Conservation (phyloP, 1,139 yeast species). For the Scheffersomyces cryptocercus region DNA sequence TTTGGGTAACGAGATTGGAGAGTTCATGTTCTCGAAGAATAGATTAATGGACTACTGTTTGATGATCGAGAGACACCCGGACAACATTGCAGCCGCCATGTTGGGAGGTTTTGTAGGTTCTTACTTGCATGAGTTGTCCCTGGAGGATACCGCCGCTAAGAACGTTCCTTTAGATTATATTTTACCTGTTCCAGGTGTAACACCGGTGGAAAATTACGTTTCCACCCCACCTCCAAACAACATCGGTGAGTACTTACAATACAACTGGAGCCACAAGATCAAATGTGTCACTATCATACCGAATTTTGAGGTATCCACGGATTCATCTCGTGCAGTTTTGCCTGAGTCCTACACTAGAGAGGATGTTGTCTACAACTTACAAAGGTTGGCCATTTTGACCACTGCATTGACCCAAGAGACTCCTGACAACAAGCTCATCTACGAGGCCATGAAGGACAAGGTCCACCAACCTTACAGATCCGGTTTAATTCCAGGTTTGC, state of each 20-base stretch:
- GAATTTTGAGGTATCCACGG: slow-evolving; percentile 90
- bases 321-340: slow-evolving; percentile 83
- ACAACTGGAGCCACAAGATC: slow-evolving; percentile 78
- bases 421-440: slow-evolving; percentile 80
- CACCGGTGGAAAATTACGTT: slow-evolving; percentile 55
- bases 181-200: slow-evolving; percentile 66
- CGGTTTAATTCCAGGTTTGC: slow-evolving; percentile 85
- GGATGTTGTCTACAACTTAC: slow-evolving; percentile 85
- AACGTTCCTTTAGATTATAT: slow-evolving; percentile 85
- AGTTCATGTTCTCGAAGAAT: slow-evolving; percentile 67
- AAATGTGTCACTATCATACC: slow-evolving; percentile 92
- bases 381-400: slow-evolving; percentile 47
- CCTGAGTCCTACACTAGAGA: slow-evolving; percentile 78
- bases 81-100: slow-evolving; percentile 98
- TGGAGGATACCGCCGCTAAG: slow-evolving; percentile 68
- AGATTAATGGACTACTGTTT: slow-evolving; percentile 91
- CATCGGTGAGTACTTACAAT: slow-evolving; percentile 87
- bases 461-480: slow-evolving; percentile 95
- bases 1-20: slow-evolving; percentile 83
- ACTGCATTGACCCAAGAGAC: slow-evolving; percentile 76
- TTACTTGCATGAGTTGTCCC: slow-evolving; percentile 75
- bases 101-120: slow-evolving; percentile 98
- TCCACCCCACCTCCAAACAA: slow-evolving; percentile 65
- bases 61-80: slow-evolving; percentile 98
- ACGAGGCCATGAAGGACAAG: slow-evolving; percentile 95